Evolutionary conservation across 2,329 filamentous ascomycete species (phyloP).

Genomic region (Diplodia sapinea): DNA sequence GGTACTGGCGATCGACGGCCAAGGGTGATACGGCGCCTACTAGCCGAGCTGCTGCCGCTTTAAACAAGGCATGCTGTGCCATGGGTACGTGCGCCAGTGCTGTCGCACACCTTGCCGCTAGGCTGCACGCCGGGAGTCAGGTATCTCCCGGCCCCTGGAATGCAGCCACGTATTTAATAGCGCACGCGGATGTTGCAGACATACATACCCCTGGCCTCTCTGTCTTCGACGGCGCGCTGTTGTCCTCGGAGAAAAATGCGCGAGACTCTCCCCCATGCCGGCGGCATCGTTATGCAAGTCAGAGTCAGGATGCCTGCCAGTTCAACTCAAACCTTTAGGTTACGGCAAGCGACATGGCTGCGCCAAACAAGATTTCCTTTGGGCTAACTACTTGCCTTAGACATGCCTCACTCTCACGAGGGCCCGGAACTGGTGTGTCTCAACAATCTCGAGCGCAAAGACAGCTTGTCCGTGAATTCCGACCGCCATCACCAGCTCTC

Average conservation of each 20-base stretch:
- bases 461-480: neutral
- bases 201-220: neutral
- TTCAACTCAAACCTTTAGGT: neutral
- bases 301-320: neutral
- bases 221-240: neutral
- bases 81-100: neutral
- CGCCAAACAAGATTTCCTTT: neutral
- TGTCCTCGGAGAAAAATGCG: neutral
- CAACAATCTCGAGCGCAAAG: neutral
- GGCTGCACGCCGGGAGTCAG: neutral
- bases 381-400: neutral
- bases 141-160: slow-evolving; percentile 1
- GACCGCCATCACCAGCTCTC: neutral
- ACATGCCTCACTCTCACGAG: neutral
- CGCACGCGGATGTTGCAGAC: neutral
- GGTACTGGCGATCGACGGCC: neutral
- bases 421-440: neutral
- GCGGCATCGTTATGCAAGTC: neutral
- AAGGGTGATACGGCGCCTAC: too few species aligned
- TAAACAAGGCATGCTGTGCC: neutral
- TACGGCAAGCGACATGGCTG: neutral
- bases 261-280: neutral
- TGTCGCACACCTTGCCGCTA: neutral
- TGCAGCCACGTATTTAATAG: slow-evolving; percentile 16
- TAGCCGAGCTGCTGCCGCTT: slow-evolving; percentile 1